Evolutionary conservation across 169 alveolate species (phyloP).

Genomic region (Cryptosporidium sp.): DNA sequence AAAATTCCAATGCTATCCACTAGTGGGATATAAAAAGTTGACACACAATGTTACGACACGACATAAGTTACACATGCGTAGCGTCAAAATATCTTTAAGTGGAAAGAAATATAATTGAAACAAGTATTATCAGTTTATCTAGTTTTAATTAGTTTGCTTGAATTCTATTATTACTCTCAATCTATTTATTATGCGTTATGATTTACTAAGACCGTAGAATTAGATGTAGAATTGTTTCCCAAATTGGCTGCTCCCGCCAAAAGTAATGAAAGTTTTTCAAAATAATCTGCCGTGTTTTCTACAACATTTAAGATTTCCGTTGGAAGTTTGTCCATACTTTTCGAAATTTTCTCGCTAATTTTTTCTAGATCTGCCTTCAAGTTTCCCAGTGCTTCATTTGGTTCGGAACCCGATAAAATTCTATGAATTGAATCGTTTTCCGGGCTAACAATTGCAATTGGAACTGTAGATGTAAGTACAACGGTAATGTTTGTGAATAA

Average conservation of each 20-base stretch:
- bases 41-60: constrained; percentile 65
- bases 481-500: constrained; percentile 52
- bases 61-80: constrained; percentile 71
- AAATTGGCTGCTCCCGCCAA: background rate
- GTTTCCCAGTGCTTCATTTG: background rate
- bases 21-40: constrained; percentile 5
- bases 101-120: constrained; percentile 14
- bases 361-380: background rate
- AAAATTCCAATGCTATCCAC: constrained; percentile 26
- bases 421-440: constrained; percentile 55
- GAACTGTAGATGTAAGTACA: constrained; percentile 49
- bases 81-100: constrained; percentile 52
- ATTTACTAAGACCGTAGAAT: background rate
- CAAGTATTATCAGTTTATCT: background rate
- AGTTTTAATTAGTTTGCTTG: background rate
- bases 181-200: background rate
- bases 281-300: background rate
- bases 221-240: background rate
- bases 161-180: background rate
- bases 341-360: background rate
- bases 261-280: background rate
- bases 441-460: constrained; percentile 50
- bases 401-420: constrained; percentile 2
- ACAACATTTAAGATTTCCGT: background rate
- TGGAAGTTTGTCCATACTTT: background rate